A percentile compares a stretch with the other conserved stretches of the same genome.
These are phyloP conservation scores for Kodamaea ohmeri DNA, from an alignment of 1,139 yeast genomes.

Conservation along the genomic window DNA sequence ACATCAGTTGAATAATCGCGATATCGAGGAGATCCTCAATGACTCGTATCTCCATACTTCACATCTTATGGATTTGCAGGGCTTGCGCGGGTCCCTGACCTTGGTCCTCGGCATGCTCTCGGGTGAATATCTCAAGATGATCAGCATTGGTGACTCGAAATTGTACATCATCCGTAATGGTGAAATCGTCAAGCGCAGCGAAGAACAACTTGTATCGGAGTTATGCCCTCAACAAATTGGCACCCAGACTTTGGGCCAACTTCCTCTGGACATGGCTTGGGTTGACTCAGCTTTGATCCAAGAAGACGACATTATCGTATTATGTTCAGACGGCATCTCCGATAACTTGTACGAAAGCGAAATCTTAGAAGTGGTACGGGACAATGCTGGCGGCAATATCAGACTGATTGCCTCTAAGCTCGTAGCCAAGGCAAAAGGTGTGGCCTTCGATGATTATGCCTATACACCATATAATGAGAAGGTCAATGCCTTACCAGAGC, in stretches of 20 bases:
- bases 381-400: conserved; percentile 29
- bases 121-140: conserved; percentile 46
- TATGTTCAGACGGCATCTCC: conserved; percentile 56
- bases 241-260: conserved; percentile 42
- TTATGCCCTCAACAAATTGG: conserved; percentile 59
- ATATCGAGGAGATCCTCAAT: conserved; percentile 48
- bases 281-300: conserved; percentile 40
- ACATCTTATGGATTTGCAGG: conserved; percentile 51
- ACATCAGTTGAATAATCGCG: conserved; percentile 42
- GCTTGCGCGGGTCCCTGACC: conserved; percentile 53
- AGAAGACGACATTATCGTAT: conserved; percentile 42
- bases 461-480: conserved; percentile 55
- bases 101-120: conserved; percentile 50
- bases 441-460: conserved; percentile 55
- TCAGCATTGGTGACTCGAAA: conserved; percentile 57
- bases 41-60: conserved; percentile 52
- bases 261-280: conserved; percentile 54
- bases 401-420: conserved; percentile 41
- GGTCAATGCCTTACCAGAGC: conserved; percentile 43
- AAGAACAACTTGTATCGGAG: conserved; percentile 46
- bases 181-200: conserved; percentile 42
- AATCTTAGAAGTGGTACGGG: conserved; percentile 37
- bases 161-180: conserved; percentile 50
- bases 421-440: conserved; percentile 44
- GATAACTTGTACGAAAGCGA: conserved; percentile 54